Base-by-base conservation (phyloP, 495 filamentous ascomycete species). In the Letharia lupina region DNA sequence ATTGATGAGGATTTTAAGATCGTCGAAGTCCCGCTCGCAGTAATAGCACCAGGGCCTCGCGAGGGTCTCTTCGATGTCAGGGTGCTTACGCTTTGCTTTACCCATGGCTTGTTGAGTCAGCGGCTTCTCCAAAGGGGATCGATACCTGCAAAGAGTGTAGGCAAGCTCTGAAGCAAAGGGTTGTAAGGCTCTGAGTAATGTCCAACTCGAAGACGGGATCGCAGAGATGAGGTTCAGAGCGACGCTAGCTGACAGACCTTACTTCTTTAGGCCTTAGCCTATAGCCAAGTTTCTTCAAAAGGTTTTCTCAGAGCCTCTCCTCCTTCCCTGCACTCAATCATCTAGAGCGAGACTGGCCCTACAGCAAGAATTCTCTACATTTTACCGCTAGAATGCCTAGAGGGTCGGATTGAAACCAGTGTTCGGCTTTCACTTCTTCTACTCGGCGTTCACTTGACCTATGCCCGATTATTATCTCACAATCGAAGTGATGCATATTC, bases 21-120 rank as follows among this genome's bases (percentile, higher is more conserved):
- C 94, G 73, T 97, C 93, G 70, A 98, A 98, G 77, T 97, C 94
- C 76, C 93, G 87, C 79, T 98, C 94, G 79, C 94, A 98, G 78
- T 98, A 98, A 77, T 96, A 98, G 80, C 94, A 98, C 92, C 92
- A 98, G 48, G 94, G 89, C 57, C 93, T 87, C 64, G 82, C 82
- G 40, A 98, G 82, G 60, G 96, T 80, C 78, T 97, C 91, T 73
- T 98, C 89, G 70, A 96, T 76, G 68, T 90, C 86, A 57, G 93
- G 92, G 72, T 89, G 87, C 67, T 84, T 83, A 74, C 89, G 86
- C 80, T 91, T 94, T 78, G 89, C 90, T 77, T 95, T 96, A 67
- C 87, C 89, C 87, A 94, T 95, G 16, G 11, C 40, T 39, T 0
- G 13, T 48, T 41, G 6, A 3, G n/a, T 15, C 8, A 20, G 1